A percentile compares a stretch with the other conserved stretches of the same genome.
Evolutionary conservation across 352 stramenopile genomes (phyloP).

Genomic region (Phytopythium oedochilum): DNA sequence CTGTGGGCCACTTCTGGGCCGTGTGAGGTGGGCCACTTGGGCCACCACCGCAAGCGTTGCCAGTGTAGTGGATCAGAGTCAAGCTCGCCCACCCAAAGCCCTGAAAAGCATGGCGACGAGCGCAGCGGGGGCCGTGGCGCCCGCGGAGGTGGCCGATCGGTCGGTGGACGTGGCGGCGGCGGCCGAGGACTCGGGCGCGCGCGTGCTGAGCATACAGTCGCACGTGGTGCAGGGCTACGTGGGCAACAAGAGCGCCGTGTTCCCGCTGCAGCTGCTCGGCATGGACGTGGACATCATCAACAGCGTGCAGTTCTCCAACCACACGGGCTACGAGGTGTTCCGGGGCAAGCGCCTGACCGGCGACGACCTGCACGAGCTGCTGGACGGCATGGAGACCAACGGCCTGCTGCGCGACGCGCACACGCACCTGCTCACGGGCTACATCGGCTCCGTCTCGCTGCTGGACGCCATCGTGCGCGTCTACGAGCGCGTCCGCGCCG

Average conservation of each 20-base stretch:
- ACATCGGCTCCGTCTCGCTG: slow-evolving; percentile 66
- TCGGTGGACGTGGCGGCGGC: slow-evolving; percentile 3
- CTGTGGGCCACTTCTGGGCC: too few relatives aligned
- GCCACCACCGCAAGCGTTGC: too few relatives aligned
- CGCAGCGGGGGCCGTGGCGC: background rate
- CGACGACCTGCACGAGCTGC: slow-evolving; percentile 70
- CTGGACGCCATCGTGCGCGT: slow-evolving; percentile 69
- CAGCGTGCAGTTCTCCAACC: slow-evolving; percentile 87
- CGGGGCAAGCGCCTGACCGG: slow-evolving; percentile 63
- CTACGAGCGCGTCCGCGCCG: slow-evolving; percentile 47
- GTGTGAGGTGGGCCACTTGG: too few relatives aligned
- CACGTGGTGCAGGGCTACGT: slow-evolving; percentile 87
- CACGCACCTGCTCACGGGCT: slow-evolving; percentile 80
- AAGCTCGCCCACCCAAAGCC: too few relatives aligned
- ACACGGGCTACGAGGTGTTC: slow-evolving; percentile 79
- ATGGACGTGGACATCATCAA: slow-evolving; percentile 88
- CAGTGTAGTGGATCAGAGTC: too few relatives aligned
- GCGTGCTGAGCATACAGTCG: slow-evolving; percentile 86
- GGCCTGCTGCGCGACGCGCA: slow-evolving; percentile 60
- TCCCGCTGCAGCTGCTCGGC: slow-evolving; percentile 78
- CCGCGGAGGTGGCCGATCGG: background rate
- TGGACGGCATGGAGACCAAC: slow-evolving; percentile 77
- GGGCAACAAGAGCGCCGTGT: slow-evolving; percentile 84
- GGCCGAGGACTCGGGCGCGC: slow-evolving; percentile 32
- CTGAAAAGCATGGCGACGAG: background rate